A percentile compares a stretch with the other conserved stretches of the same genome.
Conservation (phyloP, 192 early-diverging fungal genomes). For the Neocallimastix lanati region DNA sequence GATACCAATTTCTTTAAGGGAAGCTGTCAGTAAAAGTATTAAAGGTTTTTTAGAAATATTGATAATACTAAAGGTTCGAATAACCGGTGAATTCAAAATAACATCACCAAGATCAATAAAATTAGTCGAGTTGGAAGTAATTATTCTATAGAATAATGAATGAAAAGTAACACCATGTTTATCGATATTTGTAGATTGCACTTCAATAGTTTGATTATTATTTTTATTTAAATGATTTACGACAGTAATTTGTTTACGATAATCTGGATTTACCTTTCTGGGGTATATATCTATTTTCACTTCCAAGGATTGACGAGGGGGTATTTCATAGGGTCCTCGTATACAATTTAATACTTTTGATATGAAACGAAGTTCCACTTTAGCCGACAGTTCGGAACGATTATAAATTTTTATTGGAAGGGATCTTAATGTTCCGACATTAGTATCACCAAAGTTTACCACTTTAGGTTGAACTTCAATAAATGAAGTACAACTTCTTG, state of each 20-base stretch:
- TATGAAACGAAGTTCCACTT: slow-evolving; percentile 65
- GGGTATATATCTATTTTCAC: slow-evolving; percentile 93
- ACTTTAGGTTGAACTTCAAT: slow-evolving; percentile 66
- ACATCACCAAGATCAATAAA: slow-evolving; percentile 88
- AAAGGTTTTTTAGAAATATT: slow-evolving; percentile 51
- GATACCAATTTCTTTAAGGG: slow-evolving; percentile 10
- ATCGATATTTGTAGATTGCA: slow-evolving; percentile 86
- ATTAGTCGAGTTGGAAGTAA: slow-evolving; percentile 71
- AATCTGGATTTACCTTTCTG: slow-evolving; percentile 89
- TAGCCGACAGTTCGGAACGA: slow-evolving; percentile 68
- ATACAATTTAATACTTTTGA: slow-evolving; percentile 82
- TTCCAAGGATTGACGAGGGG: slow-evolving; percentile 53
- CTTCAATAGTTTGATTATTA: slow-evolving; percentile 79
- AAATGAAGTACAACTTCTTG: slow-evolving; percentile 79
- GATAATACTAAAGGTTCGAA: slow-evolving; percentile 64
- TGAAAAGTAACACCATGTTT: slow-evolving; percentile 90
- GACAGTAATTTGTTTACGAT: slow-evolving; percentile 90
- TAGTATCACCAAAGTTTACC: slow-evolving; percentile 88
- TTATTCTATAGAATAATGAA: slow-evolving; percentile 81
- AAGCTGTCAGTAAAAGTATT: slow-evolving; percentile 17
- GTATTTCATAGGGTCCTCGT: slow-evolving; percentile 50
- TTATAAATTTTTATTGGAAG: slow-evolving; percentile 64
- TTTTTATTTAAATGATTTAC: slow-evolving; percentile 74
- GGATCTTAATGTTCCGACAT: slow-evolving; percentile 83
- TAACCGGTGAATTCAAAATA: slow-evolving; percentile 52